Base-by-base conservation (phyloP, 2,329 filamentous ascomycete genomes). In the Polychaeton citri region DNA sequence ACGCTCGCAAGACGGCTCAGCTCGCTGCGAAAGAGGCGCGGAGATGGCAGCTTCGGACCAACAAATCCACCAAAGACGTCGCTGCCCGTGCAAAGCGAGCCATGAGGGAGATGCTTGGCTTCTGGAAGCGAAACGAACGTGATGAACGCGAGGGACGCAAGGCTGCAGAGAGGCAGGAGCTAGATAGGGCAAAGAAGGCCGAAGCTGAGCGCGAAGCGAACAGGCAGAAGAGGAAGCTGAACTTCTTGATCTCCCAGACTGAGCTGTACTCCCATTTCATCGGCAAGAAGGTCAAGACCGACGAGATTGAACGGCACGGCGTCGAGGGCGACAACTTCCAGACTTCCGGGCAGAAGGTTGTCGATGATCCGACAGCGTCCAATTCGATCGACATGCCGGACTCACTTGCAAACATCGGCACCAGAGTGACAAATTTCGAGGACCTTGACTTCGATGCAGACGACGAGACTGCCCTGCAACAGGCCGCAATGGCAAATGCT, bases 221-320 rank as follows among this genome's bases (percentile, higher is more conserved):
- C 49, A 76, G 90, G 45, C 90, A 98, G 65, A 94, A 93, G 74
- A 79, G 90, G 52, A 98, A 98, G 67, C 82, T 98, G 58, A 96
- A 98, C 64, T 98, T 98, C 71, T 72, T 98, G 44, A 98, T 98
- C 59, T 95, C 88, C 1, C 90, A 98, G 64, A 98, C 90, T 1
- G 90, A 98, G 58, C 72, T 98, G 34, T 98, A 98, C 68, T 96
- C 88, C 30, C 90, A 98, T 69, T 98, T 98, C 61, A 95, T 98
- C 51, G 88, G 90, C 58, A 93, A 94, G 66, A 98, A 98, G 69
- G 93, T 96, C 63, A 94, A 94, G 65, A 96, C 88, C 1, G 81
- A 90, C 48, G 87, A 96, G 55, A 85, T 94, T 33, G 87, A 98
- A 62, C 72, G 81, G 40, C 88, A 83, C 33, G 90, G 85, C 16